Conservation (phyloP, 495 filamentous ascomycete genomes). For the Talaromyces proteolyticus region DNA sequence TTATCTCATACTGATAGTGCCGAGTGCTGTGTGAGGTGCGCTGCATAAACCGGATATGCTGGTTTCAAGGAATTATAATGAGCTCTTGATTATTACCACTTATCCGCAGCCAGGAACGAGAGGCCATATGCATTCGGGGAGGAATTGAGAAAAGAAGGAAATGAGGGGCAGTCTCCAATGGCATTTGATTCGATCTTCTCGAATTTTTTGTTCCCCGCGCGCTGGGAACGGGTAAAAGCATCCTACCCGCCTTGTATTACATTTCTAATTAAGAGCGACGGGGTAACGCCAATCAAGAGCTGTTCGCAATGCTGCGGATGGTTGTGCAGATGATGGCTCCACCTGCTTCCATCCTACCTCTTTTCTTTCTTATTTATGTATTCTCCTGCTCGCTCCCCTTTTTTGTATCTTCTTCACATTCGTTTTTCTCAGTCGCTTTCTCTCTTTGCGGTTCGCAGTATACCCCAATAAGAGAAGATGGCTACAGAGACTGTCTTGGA, state of each 20-base stretch:
- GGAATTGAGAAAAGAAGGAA: too few species aligned
- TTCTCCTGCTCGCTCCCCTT: neutral
- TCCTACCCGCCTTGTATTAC: neutral
- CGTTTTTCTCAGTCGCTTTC: neutral
- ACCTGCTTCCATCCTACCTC: neutral
- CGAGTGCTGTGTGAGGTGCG: too few species aligned
- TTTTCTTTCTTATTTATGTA: neutral
- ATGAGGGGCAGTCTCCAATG: too few species aligned
- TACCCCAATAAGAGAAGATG: neutral
- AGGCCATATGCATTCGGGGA: too few species aligned
- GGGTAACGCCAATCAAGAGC: neutral
- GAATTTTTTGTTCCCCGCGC: neutral
- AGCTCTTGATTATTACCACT: too few species aligned
- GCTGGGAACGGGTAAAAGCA: neutral
- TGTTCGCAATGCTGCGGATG: neutral
- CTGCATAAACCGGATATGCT: neutral
- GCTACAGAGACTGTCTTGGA: constrained; percentile 6
- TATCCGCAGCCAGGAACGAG: neutral
- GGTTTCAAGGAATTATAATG: too few species aligned
- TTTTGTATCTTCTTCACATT: neutral
- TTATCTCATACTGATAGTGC: too few species aligned
- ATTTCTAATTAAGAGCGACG: neutral
- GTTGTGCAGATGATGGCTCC: neutral
- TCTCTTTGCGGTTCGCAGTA: neutral
- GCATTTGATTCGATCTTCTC: too few species aligned